phyloP scores from a whole-genome alignment of 106 monocot genomes.

The Phalaenopsis equestris region DNA sequence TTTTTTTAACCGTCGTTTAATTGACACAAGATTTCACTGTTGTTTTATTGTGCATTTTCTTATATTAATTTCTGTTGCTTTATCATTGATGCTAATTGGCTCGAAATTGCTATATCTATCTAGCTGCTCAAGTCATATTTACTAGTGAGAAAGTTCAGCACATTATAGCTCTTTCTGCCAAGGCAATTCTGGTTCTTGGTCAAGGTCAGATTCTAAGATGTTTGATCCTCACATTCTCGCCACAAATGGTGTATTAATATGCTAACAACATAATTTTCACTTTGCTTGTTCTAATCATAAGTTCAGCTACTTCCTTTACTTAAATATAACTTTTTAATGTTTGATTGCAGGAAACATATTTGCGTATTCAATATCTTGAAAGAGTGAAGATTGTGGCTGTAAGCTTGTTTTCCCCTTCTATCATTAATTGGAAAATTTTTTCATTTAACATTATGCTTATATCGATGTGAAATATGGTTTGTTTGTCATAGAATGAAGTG shows the following conservation, averaged over 20 bases:
- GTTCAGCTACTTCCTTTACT: not conserved
- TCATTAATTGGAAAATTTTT: not conserved
- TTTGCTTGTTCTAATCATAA: not conserved
- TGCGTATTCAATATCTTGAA: slow-evolving; percentile 52
- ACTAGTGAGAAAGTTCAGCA: slow-evolving; percentile 64
- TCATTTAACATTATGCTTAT: not conserved
- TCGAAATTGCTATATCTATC: slow-evolving; percentile 9
- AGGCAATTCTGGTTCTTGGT: slow-evolving; percentile 53
- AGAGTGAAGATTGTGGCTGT: slow-evolving; percentile 17
- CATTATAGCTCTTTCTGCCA: slow-evolving; percentile 47
- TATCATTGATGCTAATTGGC: slow-evolving; percentile 1
- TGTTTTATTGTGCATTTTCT: not conserved
- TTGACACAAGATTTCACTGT: not conserved
- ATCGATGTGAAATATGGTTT: not conserved
- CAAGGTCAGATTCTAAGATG: slow-evolving; percentile 42
- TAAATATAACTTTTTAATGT: not conserved
- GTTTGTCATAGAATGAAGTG: not conserved
- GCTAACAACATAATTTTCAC: slow-evolving; percentile 2
- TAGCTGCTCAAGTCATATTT: slow-evolving; percentile 66
- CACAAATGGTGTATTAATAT: not conserved
- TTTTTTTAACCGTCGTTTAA: not conserved
- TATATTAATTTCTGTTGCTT: not conserved
- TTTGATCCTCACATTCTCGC: not conserved
- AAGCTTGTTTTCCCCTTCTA: not conserved
- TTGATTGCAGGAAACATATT: slow-evolving; percentile 45